phyloP scores from a whole-genome alignment of 2,329 filamentous ascomycete genomes.

The Diaporthe vaccinii region DNA sequence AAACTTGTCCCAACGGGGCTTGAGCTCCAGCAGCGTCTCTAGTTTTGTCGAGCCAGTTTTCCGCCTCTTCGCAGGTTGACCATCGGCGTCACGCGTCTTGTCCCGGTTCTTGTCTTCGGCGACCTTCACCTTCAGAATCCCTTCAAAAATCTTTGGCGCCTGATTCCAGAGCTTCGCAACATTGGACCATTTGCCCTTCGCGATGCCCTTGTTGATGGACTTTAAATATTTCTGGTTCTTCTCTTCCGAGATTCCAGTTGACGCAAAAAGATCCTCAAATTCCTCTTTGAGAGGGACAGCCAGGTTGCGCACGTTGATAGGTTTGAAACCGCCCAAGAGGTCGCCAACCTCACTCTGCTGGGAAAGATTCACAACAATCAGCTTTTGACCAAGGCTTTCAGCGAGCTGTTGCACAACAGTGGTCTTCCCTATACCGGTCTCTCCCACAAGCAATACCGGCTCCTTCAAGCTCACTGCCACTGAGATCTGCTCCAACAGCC shows the following conservation, averaged over 20 bases:
- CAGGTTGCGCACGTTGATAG: slow-evolving; percentile 89
- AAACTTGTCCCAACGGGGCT: slow-evolving; percentile 85
- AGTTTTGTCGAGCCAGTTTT: slow-evolving; percentile 75
- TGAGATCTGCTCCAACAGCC: slow-evolving; percentile 89
- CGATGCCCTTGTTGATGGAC: slow-evolving; percentile 82
- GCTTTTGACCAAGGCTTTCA: slow-evolving; percentile 83
- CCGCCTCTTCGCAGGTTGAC: slow-evolving; percentile 77
- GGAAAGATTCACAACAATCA: slow-evolving; percentile 94
- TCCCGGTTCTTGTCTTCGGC: slow-evolving; percentile 58
- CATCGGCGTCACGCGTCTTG: slow-evolving; percentile 56
- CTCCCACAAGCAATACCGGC: slow-evolving; percentile 93
- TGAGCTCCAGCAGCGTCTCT: slow-evolving; percentile 69
- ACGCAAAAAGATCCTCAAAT: slow-evolving; percentile 89
- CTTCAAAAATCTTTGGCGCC: slow-evolving; percentile 87
- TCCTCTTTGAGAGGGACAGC: slow-evolving; percentile 93
- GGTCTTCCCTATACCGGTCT: slow-evolving; percentile 98
- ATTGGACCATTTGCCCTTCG: slow-evolving; percentile 88
- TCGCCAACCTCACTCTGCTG: slow-evolving; percentile 99
- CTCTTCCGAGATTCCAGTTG: slow-evolving; percentile 85
- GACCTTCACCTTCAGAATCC: slow-evolving; percentile 72
- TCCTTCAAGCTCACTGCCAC: slow-evolving; percentile 87
- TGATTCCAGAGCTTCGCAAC: slow-evolving; percentile 90
- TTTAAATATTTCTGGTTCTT: slow-evolving; percentile 91
- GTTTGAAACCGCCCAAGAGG: slow-evolving; percentile 95
- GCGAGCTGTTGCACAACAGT: slow-evolving; percentile 95